phyloP scores from a whole-genome alignment of 305 asterid species.

The Stenogyne calaminthoides region DNA sequence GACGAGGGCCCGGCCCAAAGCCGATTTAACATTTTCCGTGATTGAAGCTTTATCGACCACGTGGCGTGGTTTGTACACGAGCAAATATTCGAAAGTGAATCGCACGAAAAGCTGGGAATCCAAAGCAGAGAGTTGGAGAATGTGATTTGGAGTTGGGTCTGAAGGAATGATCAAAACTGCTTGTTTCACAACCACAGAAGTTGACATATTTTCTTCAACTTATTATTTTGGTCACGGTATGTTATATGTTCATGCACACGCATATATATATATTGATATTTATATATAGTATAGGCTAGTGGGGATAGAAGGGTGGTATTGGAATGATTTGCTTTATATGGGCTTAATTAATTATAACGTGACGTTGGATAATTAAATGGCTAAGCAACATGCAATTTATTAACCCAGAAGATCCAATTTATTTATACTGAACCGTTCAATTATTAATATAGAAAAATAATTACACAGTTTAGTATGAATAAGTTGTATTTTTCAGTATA shows the following conservation, averaged over 20 bases:
- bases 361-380: too few species aligned
- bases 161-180: conserved; percentile 49
- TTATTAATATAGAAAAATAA: too few species aligned
- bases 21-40: conserved; percentile 40
- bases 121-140: conserved; percentile 60
- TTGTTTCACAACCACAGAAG: conserved; percentile 46
- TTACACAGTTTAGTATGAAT: too few species aligned
- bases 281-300: neutral
- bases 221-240: too few species aligned
- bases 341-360: neutral
- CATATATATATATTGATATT: too few species aligned
- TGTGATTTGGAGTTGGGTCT: conserved; percentile 51
- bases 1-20: conserved; percentile 50
- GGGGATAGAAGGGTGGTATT: too few species aligned
- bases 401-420: too few species aligned
- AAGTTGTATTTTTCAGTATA: too few species aligned
- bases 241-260: neutral
- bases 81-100: conserved; percentile 59
- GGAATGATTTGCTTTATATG: neutral
- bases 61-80: conserved; percentile 44
- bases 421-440: too few species aligned
- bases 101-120: conserved; percentile 78
- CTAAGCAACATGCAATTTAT: too few species aligned
- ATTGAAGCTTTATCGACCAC: conserved; percentile 30
- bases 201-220: conserved; percentile 32